These are phyloP conservation scores for Aulographum hederae DNA, from an alignment of 2,329 filamentous ascomycete species.

Conservation along the genomic window DNA sequence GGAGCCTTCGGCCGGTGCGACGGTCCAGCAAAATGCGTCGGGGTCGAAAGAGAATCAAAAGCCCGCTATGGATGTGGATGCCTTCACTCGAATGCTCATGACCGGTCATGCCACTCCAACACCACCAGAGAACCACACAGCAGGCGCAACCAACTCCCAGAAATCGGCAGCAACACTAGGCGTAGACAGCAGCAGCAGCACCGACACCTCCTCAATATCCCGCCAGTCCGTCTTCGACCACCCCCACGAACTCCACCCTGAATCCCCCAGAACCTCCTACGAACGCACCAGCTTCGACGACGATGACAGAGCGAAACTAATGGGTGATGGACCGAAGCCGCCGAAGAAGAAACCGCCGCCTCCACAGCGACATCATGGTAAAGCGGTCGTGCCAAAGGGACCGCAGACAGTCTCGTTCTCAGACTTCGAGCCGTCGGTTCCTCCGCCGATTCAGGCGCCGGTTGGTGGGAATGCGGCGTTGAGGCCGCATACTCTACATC, in stretches of 20 bases:
- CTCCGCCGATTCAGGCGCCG: constrained; percentile 8
- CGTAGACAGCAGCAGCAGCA: constrained; percentile 31
- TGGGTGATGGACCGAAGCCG: constrained; percentile 14
- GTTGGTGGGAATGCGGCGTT: too few species aligned
- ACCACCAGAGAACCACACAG: constrained; percentile 11
- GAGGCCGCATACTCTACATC: too few species aligned
- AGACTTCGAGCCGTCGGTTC: constrained; percentile 12
- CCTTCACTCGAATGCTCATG: constrained; percentile 58
- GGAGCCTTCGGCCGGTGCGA: constrained; percentile 11
- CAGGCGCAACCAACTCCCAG: constrained; percentile 4
- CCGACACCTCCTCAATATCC: constrained; percentile 40
- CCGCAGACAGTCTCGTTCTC: constrained; percentile 19
- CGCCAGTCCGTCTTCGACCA: constrained; percentile 40
- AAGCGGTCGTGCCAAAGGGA: constrained; percentile 39
- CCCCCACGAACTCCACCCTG: constrained; percentile 22
- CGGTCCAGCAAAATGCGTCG: constrained; percentile 1
- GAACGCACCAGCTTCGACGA: constrained; percentile 36
- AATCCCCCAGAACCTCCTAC: constrained; percentile 40
- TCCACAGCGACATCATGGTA: constrained; percentile 62
- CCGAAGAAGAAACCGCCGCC: constrained; percentile 53
- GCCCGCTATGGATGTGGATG: constrained; percentile 51
- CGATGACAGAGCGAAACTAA: constrained; percentile 17
- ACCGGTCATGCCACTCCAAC: constrained; percentile 42
- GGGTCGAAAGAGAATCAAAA: constrained; percentile 13
- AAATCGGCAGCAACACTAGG: background rate